A percentile compares a stretch with the other conserved stretches of the same genome.
These are phyloP conservation scores for Penicillium nordicum DNA, from an alignment of 2,329 filamentous ascomycete species.

Conservation along the genomic window DNA sequence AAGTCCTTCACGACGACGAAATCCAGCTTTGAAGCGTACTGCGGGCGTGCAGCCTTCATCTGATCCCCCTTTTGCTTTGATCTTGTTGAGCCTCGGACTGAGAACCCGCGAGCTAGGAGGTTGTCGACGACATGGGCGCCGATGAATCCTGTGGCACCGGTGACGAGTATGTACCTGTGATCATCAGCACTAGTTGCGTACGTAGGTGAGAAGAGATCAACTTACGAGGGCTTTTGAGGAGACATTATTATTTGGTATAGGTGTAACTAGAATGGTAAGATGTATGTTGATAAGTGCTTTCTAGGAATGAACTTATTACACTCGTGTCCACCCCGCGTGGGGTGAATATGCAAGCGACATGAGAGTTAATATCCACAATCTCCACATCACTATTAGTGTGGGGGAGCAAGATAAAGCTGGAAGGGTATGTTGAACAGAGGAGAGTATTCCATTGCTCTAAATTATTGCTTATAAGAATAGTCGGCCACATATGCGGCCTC, in stretches of 20 bases:
- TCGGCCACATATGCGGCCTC: no score
- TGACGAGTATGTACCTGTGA: constrained; percentile 22
- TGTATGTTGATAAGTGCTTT: not conserved
- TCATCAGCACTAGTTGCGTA: not conserved
- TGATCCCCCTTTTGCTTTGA: constrained; percentile 25
- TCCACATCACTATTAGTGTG: not conserved
- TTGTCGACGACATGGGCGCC: constrained; percentile 30
- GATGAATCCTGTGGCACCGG: constrained; percentile 30
- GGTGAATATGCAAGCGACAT: not conserved
- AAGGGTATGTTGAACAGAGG: not conserved
- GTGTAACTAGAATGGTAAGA: not conserved
- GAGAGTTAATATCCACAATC: not conserved
- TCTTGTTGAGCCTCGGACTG: constrained; percentile 24
- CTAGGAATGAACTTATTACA: not conserved
- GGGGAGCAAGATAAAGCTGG: not conserved
- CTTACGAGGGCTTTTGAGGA: constrained; percentile 6
- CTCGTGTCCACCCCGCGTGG: constrained; percentile 1
- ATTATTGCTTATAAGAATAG: not conserved
- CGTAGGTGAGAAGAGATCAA: accelerated
- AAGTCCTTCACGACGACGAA: constrained; percentile 47
- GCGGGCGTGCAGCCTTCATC: constrained; percentile 40
- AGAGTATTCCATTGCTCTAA: not conserved
- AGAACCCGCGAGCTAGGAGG: constrained; percentile 21
- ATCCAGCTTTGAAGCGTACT: constrained; percentile 38
- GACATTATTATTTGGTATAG: not conserved